Conservation (phyloP, 2,329 filamentous ascomycete genomes). For the Penicillium sp. region DNA sequence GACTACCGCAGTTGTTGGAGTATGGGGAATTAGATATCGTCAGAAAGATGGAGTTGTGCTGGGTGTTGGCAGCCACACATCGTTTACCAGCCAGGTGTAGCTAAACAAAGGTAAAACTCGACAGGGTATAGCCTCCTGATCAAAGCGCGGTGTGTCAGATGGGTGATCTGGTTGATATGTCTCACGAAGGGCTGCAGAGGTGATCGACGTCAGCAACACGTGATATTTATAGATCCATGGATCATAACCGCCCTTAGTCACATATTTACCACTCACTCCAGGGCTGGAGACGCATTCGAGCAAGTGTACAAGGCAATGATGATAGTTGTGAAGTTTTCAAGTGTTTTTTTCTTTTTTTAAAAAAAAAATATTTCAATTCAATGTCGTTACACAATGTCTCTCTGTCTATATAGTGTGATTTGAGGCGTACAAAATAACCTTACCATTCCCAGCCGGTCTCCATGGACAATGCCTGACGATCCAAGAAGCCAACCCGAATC, state of each 20-base stretch:
- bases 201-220: constrained; percentile 7
- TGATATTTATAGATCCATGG: background rate
- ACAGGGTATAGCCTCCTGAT: background rate
- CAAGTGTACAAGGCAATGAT: background rate
- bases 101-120: background rate
- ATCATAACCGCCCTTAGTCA: background rate
- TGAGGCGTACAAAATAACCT: constrained; percentile 1
- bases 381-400: constrained; percentile 6
- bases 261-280: background rate
- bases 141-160: background rate
- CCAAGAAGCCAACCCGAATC: constrained; percentile 9
- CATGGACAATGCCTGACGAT: constrained; percentile 19
- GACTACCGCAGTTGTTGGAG: background rate
- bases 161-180: background rate
- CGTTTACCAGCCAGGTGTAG: background rate
- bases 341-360: no score
- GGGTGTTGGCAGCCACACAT: background rate
- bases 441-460: constrained; percentile 11
- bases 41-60: background rate
- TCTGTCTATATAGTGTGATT: constrained; percentile 8
- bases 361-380: constrained; percentile 3
- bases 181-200: background rate
- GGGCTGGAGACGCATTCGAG: background rate
- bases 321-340: background rate
- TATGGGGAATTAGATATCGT: background rate